Evolutionary conservation across 2,329 filamentous ascomycete genomes (phyloP).

Genomic region (Aspergillus fumigatiaffinis): DNA sequence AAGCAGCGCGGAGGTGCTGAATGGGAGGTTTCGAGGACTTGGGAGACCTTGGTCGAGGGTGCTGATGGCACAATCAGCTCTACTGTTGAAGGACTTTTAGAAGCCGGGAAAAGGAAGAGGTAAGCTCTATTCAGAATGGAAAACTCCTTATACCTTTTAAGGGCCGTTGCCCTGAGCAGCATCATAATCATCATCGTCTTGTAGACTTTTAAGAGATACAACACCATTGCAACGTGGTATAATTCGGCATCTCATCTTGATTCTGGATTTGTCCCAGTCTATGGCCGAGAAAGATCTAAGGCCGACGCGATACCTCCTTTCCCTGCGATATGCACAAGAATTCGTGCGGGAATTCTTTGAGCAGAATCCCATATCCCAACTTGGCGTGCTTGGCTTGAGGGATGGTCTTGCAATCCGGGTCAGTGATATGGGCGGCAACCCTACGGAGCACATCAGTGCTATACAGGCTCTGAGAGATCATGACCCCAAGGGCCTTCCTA

Average conservation of each 20-base stretch:
- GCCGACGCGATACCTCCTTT: constrained; percentile 79
- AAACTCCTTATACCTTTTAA: neutral
- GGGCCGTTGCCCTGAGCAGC: constrained; percentile 13
- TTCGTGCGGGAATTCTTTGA: constrained; percentile 96
- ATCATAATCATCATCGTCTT: constrained; percentile 11
- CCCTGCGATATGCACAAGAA: constrained; percentile 74
- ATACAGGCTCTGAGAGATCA: constrained; percentile 63
- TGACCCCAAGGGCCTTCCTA: constrained; percentile 71
- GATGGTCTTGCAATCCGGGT: constrained; percentile 84
- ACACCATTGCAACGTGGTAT: constrained; percentile 94
- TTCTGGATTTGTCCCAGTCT: constrained; percentile 86
- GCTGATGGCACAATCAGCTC: constrained; percentile 73
- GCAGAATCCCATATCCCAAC: constrained; percentile 95
- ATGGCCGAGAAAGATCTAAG: constrained; percentile 95
- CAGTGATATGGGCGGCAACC: constrained; percentile 87
- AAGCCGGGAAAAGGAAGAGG: constrained; percentile 77
- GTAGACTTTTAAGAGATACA: constrained; percentile 81
- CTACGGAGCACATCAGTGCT: constrained; percentile 77
- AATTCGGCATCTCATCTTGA: constrained; percentile 89
- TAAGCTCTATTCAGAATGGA: constrained; percentile 26
- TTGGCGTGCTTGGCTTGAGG: constrained; percentile 87
- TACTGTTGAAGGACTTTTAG: constrained; percentile 67
- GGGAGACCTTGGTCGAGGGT: constrained; percentile 71
- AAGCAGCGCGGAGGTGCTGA: constrained; percentile 39
- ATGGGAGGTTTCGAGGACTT: constrained; percentile 49